phyloP scores from a whole-genome alignment of 352 stramenopile genomes.

The Globisporangium rhizosaccharum region DNA sequence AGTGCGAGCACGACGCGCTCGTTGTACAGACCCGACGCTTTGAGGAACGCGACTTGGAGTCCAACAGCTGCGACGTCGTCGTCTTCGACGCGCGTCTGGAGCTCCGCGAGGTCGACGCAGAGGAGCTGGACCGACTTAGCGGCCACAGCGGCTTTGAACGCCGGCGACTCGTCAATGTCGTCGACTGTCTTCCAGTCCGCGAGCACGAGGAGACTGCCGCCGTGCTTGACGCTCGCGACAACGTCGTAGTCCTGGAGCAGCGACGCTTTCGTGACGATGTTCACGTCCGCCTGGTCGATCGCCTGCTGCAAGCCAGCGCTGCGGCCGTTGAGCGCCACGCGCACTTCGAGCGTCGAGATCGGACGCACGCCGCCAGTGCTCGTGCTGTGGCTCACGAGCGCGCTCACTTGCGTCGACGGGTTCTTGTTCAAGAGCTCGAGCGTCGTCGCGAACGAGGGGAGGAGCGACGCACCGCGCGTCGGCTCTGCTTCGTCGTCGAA shows the following conservation, averaged over 20 bases:
- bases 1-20: conserved; percentile 55
- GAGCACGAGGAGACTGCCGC: conserved; percentile 52
- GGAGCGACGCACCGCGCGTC: conserved; percentile 28
- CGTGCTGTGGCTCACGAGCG: conserved; percentile 52
- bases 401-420: conserved; percentile 54
- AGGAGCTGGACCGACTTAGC: conserved; percentile 41
- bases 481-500: conserved; percentile 70
- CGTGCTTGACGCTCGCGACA: conserved; percentile 39
- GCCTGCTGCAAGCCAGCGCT: conserved; percentile 31
- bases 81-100: conserved; percentile 48
- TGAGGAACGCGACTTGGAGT: conserved; percentile 57
- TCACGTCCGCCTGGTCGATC: conserved; percentile 53
- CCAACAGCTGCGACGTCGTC: conserved; percentile 42
- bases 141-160: conserved; percentile 56
- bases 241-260: conserved; percentile 54
- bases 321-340: conserved; percentile 38
- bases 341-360: conserved; percentile 49
- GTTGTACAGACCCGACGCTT: conserved; percentile 47
- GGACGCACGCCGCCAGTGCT: conserved; percentile 18
- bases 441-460: conserved; percentile 30
- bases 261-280: conserved; percentile 40
- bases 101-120: conserved; percentile 44
- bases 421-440: conserved; percentile 58
- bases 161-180: conserved; percentile 43
- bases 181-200: conserved; percentile 59